Percentiles rank a stretch among this genome's conserved stretches.
phyloP scores from a whole-genome alignment of 2,329 filamentous ascomycete genomes.

The Botryotinia calthae region DNA sequence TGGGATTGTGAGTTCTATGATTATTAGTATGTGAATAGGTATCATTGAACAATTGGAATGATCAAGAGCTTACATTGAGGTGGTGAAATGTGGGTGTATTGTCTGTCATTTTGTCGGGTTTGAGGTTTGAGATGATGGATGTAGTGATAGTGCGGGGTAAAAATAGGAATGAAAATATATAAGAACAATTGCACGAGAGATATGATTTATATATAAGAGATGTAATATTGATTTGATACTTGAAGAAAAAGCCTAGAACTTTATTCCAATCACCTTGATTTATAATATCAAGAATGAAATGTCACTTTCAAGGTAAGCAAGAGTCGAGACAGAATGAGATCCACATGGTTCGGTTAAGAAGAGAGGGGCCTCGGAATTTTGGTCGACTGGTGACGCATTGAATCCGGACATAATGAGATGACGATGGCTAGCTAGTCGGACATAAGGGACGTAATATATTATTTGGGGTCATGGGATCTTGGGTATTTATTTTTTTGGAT shows the following conservation, averaged over 20 bases:
- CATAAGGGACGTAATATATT: background rate
- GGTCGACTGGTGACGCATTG: background rate
- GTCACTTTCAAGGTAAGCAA: background rate
- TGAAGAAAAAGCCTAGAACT: background rate
- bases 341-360: background rate
- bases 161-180: background rate
- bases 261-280: background rate
- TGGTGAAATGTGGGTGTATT: constrained; percentile 34
- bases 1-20: constrained; percentile 62
- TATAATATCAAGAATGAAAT: background rate
- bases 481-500: background rate
- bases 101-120: constrained; percentile 21
- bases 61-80: constrained; percentile 26
- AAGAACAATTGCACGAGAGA: background rate
- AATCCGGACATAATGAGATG: background rate
- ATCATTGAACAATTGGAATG: background rate
- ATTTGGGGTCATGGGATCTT: too few relatives aligned
- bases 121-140: background rate
- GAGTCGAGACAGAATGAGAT: background rate
- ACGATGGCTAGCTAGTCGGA: background rate
- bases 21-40: background rate
- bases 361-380: constrained; percentile 1
- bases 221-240: background rate
- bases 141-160: background rate
- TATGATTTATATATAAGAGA: too few relatives aligned